Evolutionary conservation across 1,139 yeast species (phyloP).

Genomic region (Candida anutae): DNA sequence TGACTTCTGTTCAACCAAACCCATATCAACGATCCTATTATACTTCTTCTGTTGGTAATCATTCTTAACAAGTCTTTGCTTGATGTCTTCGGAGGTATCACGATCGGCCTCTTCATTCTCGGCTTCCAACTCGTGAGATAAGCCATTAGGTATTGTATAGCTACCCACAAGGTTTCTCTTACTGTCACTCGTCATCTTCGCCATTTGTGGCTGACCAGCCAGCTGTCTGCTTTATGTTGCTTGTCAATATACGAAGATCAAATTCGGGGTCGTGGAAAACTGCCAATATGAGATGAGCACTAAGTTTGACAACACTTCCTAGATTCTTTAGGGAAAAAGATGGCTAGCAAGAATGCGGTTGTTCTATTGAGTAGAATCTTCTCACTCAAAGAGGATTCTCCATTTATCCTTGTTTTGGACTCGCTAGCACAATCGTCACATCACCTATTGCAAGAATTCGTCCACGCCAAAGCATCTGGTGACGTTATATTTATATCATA

Average conservation of each 20-base stretch:
- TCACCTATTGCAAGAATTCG: constrained; percentile 49
- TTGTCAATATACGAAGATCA: too few species aligned
- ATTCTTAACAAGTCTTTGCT: constrained; percentile 11
- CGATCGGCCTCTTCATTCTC: constrained; percentile 32
- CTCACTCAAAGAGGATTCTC: constrained; percentile 62
- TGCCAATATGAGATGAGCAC: too few species aligned
- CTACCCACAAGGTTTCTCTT: constrained; percentile 18
- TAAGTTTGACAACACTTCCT: too few species aligned
- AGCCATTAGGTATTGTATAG: constrained; percentile 24
- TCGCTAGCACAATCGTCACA: constrained; percentile 61
- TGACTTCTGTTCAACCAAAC: constrained; percentile 14
- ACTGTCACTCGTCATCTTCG: background rate
- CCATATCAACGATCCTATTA: constrained; percentile 17
- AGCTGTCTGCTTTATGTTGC: too few species aligned
- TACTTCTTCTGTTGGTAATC: constrained; percentile 16
- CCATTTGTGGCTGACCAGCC: too few species aligned
- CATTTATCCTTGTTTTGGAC: constrained; percentile 64
- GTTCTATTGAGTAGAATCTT: constrained; percentile 57
- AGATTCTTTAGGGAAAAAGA: too few species aligned
- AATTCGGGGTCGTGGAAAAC: too few species aligned
- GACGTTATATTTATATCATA: constrained; percentile 49
- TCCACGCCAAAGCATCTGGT: constrained; percentile 25
- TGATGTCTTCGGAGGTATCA: constrained; percentile 14
- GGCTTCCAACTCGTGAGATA: constrained; percentile 17
- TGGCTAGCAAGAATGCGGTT: constrained; percentile 46